A percentile compares a stretch with the other conserved stretches of the same genome.
Conservation (phyloP, 768 basidiomycete species). For the Leccinum incarnatum region DNA sequence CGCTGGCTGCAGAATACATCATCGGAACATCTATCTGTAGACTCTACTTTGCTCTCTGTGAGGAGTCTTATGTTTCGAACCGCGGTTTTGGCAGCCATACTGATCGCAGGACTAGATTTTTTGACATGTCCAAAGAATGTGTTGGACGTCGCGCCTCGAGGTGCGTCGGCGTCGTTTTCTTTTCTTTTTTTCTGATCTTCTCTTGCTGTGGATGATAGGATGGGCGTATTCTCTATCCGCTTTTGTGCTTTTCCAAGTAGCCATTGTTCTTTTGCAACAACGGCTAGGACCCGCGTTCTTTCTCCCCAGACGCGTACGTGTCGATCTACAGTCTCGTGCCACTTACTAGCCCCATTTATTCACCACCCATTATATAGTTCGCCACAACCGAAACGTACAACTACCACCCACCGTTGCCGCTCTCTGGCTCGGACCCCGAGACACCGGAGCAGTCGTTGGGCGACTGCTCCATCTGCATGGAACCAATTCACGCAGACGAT, state of each 20-base stretch:
- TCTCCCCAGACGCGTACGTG: slow-evolving; percentile 61
- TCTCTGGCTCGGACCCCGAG: slow-evolving; percentile 59
- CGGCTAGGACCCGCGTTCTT: slow-evolving; percentile 80
- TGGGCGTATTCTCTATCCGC: slow-evolving; percentile 63
- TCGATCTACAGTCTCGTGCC: not conserved
- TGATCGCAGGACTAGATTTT: slow-evolving; percentile 55
- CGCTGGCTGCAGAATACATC: slow-evolving; percentile 66
- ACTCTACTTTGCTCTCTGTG: slow-evolving; percentile 71
- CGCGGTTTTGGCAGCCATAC: not conserved
- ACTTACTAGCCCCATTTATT: not conserved
- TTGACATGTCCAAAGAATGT: slow-evolving; percentile 83
- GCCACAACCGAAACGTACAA: slow-evolving; percentile 63
- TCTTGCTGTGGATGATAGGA: slow-evolving; percentile 35
- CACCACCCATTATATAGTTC: slow-evolving; percentile 41
- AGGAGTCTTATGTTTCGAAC: slow-evolving; percentile 29
- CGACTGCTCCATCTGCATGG: slow-evolving; percentile 94
- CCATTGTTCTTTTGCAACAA: slow-evolving; percentile 69
- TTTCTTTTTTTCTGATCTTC: slow-evolving; percentile 1
- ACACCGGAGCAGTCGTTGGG: slow-evolving; percentile 73
- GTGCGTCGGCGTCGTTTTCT: slow-evolving; percentile 41
- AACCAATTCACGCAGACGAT: slow-evolving; percentile 63
- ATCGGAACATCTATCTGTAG: slow-evolving; percentile 74
- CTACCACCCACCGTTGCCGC: slow-evolving; percentile 79
- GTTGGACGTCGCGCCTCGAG: slow-evolving; percentile 70
- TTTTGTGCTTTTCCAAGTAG: slow-evolving; percentile 62